Percentiles rank a stretch among this genome's conserved stretches.
Evolutionary conservation across 140 eudicot species (phyloP).

Genomic region (Artemisia princeps): DNA sequence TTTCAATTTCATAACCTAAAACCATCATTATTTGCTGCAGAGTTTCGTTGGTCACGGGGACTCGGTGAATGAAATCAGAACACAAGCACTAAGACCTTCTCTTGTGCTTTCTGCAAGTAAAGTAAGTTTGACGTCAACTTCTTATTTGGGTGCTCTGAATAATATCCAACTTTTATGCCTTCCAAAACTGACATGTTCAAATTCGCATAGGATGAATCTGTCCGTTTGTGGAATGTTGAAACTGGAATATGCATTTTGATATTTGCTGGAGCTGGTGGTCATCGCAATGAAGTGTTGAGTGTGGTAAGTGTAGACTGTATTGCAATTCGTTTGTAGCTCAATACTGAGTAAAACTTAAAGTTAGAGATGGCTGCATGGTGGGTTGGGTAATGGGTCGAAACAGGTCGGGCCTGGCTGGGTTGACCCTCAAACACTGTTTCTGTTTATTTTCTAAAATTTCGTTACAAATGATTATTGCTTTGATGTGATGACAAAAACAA

Average conservation of each 20-base stretch:
- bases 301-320: slow-evolving; percentile 53
- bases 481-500: too few relatives aligned
- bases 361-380: neutral
- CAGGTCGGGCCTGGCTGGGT: too few relatives aligned
- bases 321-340: slow-evolving; percentile 9
- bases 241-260: slow-evolving; percentile 91
- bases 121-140: slow-evolving; percentile 37
- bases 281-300: slow-evolving; percentile 96
- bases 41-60: slow-evolving; percentile 97
- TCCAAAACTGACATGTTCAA: slow-evolving; percentile 15
- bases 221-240: slow-evolving; percentile 92
- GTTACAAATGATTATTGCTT: too few relatives aligned
- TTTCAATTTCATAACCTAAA: neutral
- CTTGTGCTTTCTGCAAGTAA: slow-evolving; percentile 95
- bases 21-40: slow-evolving; percentile 38
- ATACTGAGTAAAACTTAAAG: neutral
- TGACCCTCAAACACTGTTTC: too few relatives aligned
- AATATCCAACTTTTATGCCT: neutral
- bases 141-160: neutral
- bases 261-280: slow-evolving; percentile 99
- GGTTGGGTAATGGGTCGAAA: neutral
- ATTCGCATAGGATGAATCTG: slow-evolving; percentile 84
- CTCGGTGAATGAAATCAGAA: slow-evolving; percentile 83
- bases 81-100: slow-evolving; percentile 82
- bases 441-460: too few relatives aligned